phyloP scores from a whole-genome alignment of 345 rosid species.

The Melaleuca alternifolia region DNA sequence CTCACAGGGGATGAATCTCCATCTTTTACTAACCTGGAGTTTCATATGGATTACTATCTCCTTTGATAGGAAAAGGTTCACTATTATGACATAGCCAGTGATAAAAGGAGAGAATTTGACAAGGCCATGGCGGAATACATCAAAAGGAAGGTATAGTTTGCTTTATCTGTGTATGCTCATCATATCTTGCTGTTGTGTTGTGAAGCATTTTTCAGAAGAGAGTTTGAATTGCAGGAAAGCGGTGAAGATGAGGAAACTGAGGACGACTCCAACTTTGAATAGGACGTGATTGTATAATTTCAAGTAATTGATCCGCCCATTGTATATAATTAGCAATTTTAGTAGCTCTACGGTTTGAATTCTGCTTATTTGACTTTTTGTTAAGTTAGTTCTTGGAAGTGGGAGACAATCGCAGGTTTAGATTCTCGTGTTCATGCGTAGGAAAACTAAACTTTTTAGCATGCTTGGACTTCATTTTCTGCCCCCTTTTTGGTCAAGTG shows the following conservation, averaged over 20 bases:
- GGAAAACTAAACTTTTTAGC: background rate
- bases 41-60: background rate
- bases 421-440: background rate
- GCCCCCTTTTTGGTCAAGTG: background rate
- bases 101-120: constrained; percentile 85
- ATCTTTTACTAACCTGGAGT: background rate
- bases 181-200: background rate
- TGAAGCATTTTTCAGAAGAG: background rate
- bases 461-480: background rate
- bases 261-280: constrained; percentile 53
- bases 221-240: constrained; percentile 41
- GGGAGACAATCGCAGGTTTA: background rate
- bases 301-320: background rate
- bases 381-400: background rate
- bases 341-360: background rate
- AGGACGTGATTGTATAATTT: constrained; percentile 9
- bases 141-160: constrained; percentile 44
- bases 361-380: background rate
- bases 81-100: constrained; percentile 84
- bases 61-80: constrained; percentile 72
- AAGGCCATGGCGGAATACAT: constrained; percentile 54
- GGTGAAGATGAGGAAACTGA: constrained; percentile 53
- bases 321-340: background rate
- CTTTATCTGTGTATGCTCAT: background rate
- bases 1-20: background rate